Conservation (phyloP, 495 filamentous ascomycete genomes). For the Articulospora tetracladia region DNA sequence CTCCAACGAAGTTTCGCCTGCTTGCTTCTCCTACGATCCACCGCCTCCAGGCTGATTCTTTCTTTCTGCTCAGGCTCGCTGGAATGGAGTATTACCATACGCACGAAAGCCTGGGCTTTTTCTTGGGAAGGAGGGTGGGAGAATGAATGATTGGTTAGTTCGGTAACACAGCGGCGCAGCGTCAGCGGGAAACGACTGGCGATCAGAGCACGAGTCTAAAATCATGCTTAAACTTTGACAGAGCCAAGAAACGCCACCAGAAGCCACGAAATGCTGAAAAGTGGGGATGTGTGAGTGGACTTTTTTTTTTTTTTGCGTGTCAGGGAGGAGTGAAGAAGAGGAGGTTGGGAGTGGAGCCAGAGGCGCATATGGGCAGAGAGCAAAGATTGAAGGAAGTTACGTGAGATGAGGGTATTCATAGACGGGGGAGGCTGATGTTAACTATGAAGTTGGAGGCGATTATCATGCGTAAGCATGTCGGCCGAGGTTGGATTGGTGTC, state of each 20-base stretch:
- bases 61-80: too few relatives aligned
- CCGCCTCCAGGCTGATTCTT: too few relatives aligned
- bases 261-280: background rate
- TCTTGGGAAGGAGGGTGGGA: too few relatives aligned
- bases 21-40: background rate
- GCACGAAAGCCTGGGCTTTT: too few relatives aligned
- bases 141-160: background rate
- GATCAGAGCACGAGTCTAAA: background rate
- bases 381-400: too few relatives aligned
- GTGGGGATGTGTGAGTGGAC: background rate
- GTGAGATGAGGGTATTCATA: too few relatives aligned
- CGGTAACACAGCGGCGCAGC: background rate
- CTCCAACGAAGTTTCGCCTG: background rate
- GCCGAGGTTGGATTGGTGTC: too few relatives aligned
- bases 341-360: background rate
- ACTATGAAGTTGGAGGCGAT: too few relatives aligned
- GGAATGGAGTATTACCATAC: too few relatives aligned
- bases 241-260: background rate
- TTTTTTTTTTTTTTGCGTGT: background rate
- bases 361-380: background rate
- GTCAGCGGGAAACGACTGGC: background rate
- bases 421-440: background rate
- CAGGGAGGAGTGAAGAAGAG: background rate
- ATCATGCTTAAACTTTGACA: background rate
- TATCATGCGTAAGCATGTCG: background rate